Conservation (phyloP, 208 protist species). For the Leishmania tropica region DNA sequence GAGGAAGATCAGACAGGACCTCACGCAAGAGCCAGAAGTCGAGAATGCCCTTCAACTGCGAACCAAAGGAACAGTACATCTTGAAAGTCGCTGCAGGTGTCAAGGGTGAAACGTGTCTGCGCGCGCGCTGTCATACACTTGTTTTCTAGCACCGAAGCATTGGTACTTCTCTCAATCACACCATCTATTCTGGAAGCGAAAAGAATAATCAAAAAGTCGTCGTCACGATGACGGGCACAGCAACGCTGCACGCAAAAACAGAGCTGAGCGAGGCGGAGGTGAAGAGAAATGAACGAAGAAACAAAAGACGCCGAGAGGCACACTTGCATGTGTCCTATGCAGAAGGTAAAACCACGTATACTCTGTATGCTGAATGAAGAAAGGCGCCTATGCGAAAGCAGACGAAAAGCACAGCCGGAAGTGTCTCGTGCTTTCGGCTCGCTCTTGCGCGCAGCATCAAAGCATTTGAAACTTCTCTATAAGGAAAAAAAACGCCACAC, state of each 20-base stretch:
- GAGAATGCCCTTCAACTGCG: background rate
- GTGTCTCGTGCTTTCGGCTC: background rate
- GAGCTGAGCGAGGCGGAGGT: slow-evolving; percentile 5
- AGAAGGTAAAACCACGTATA: background rate
- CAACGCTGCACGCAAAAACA: slow-evolving; percentile 1
- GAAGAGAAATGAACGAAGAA: background rate
- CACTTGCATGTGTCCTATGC: background rate
- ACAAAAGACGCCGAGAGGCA: background rate
- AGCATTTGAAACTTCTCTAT: background rate
- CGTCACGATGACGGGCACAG: background rate
- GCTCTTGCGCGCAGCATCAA: background rate
- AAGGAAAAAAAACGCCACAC: background rate
- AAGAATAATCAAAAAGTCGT: background rate
- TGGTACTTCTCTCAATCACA: background rate
- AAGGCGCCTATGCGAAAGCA: background rate
- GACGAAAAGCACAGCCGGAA: background rate
- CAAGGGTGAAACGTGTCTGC: background rate
- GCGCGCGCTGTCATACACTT: background rate
- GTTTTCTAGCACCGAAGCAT: background rate
- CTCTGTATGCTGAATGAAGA: background rate
- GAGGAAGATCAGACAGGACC: background rate
- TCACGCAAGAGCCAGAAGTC: background rate
- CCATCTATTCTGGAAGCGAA: background rate
- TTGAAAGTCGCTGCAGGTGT: background rate
- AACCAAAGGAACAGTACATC: background rate